phyloP scores from a whole-genome alignment of 139 green algal species.

The Pleodorina starrii region DNA sequence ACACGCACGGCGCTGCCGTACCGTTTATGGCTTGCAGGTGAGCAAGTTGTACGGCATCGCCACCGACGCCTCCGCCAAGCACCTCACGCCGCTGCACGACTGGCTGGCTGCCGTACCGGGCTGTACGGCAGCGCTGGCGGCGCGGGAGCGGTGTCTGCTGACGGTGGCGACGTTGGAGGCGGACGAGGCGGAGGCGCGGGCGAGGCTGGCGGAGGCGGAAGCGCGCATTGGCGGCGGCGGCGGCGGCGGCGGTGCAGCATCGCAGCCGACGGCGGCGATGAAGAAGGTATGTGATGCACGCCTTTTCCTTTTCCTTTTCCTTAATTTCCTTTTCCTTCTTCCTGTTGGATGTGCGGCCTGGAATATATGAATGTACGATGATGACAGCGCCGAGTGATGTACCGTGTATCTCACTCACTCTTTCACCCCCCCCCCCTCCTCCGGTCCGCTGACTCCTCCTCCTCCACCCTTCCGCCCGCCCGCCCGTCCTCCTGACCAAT shows the following conservation, averaged over 20 bases:
- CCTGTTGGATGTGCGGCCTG: no score
- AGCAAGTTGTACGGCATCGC: constrained; percentile 33
- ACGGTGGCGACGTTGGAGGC: constrained; percentile 30
- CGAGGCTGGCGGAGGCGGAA: not conserved
- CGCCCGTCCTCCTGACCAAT: no score
- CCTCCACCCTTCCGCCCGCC: no score
- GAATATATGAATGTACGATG: no score
- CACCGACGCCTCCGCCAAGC: constrained; percentile 32
- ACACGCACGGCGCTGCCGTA: no score
- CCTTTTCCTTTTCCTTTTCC: no score
- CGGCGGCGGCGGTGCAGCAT: not conserved
- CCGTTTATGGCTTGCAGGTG: not conserved
- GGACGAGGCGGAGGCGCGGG: not conserved
- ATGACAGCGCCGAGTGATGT: no score
- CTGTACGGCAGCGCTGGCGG: not conserved
- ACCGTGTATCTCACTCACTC: no score
- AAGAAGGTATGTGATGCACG: constrained; percentile 22
- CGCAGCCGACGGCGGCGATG: not conserved
- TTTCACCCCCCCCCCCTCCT: no score
- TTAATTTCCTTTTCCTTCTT: no score
- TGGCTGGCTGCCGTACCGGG: constrained; percentile 40
- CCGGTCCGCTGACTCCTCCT: no score
- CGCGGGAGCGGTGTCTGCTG: constrained; percentile 47
- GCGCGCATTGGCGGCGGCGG: not conserved
- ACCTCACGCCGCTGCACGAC: constrained; percentile 35